Evolutionary conservation across 352 stramenopile genomes (phyloP), one percentile per base, ranked within the genome.

Genomic region (Aphanomyces invadans): DNA sequence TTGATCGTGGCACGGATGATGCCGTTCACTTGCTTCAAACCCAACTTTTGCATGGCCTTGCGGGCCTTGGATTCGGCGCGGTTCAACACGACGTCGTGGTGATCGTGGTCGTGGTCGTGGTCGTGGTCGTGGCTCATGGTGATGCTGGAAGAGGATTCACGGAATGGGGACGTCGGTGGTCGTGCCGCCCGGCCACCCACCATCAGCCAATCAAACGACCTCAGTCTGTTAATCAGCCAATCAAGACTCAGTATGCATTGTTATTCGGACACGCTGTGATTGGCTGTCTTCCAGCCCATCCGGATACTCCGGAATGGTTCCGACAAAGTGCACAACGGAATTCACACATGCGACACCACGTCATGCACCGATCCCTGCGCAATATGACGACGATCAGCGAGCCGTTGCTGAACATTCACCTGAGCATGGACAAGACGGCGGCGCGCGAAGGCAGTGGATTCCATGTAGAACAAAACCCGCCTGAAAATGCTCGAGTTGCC

Each of bases 21-120:
- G 73, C 95, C 96, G 57, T 86, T 79, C 51, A 99, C 89, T 31
- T 88, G 83, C 73, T 98, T 97, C 85, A 99, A 96, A 60, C 95
- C 95, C 48, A 99, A 88, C 87, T 99, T 99, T 76, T 97, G 89
- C 89, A 99, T 98, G 60, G 95, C 95, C 84, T 99, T 99, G 72
- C 96, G 92, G 49, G 93, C 90, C 82, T 99, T 99, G 86, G 99
- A 99, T 82, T 99, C 97, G 69, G 92, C 90, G 68, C 96, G 90
- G 83, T 98, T 99, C 54, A 83, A 80, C 73, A 92, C 89, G 73
- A 92, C 82, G 56, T 95, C 86, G 69, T 94, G 81, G 64, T 79
- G 65, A 57, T 87, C 74, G 67, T 83, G 72, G 55, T 90, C 73
- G 70, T 87, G 73, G 71, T 90, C 76, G 55, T 86, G 71, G 67